Conservation (phyloP, 495 filamentous ascomycete genomes). For the Pyronema domesticum region DNA sequence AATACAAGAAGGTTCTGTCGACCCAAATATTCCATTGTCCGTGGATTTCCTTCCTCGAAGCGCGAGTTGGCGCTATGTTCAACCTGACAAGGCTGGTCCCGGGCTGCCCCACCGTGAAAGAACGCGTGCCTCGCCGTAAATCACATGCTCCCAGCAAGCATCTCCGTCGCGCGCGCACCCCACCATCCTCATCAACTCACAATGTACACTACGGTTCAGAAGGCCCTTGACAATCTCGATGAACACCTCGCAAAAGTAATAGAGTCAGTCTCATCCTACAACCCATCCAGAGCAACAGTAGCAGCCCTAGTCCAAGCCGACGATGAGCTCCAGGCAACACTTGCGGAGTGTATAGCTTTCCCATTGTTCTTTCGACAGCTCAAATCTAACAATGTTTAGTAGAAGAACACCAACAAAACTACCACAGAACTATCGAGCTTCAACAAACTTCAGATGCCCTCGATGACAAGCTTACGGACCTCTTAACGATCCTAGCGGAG, state of each 20-base stretch:
- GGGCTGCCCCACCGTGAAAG: too few species aligned
- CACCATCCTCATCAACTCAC: background rate
- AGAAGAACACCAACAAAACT: slow-evolving; percentile 48
- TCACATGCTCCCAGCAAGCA: too few species aligned
- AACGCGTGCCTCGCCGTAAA: too few species aligned
- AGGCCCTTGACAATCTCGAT: slow-evolving; percentile 47
- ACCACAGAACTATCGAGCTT: slow-evolving; percentile 43
- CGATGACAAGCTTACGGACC: slow-evolving; percentile 44
- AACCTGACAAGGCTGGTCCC: too few species aligned
- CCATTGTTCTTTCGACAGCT: background rate
- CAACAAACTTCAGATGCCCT: slow-evolving; percentile 39
- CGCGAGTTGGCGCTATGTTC: too few species aligned
- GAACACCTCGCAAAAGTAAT: slow-evolving; percentile 46
- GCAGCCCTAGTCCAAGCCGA: slow-evolving; percentile 51
- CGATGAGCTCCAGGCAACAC: slow-evolving; percentile 37
- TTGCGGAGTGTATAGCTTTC: slow-evolving; percentile 33
- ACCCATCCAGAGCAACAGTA: slow-evolving; percentile 46
- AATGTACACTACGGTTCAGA: slow-evolving; percentile 20
- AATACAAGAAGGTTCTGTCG: too few species aligned
- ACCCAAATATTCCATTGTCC: too few species aligned
- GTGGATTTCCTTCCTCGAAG: too few species aligned
- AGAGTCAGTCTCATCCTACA: slow-evolving; percentile 61
- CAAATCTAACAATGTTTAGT: slow-evolving; percentile 28
- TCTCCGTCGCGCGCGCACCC: background rate
- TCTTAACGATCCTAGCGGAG: slow-evolving; percentile 40